These are phyloP conservation scores for Escovopsis sp. DNA, from an alignment of 2,329 filamentous ascomycete genomes.

Conservation along the genomic window DNA sequence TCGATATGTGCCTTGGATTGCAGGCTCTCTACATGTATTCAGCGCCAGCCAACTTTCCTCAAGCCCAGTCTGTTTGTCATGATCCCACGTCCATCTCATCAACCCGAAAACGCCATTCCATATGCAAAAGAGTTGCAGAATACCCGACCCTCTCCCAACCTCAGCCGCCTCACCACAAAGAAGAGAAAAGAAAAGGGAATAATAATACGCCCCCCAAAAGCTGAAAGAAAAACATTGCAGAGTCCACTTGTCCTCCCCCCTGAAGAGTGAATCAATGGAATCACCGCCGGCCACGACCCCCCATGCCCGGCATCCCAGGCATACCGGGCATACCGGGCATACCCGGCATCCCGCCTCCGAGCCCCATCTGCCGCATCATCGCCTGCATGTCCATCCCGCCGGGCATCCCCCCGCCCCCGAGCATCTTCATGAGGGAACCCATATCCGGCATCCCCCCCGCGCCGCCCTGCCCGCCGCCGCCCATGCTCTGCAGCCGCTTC, in stretches of 20 bases:
- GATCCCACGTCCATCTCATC: too few species aligned
- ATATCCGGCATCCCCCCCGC: conserved; percentile 61
- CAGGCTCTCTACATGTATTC: too few species aligned
- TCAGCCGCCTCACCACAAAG: too few species aligned
- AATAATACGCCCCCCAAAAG: background rate
- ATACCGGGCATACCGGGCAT: conserved; percentile 15
- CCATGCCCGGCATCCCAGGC: conserved; percentile 15
- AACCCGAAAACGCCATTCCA: too few species aligned
- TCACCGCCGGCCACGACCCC: conserved; percentile 19
- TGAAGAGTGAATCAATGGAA: background rate
- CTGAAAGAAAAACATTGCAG: background rate
- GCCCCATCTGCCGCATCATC: conserved; percentile 62
- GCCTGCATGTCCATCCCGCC: conserved; percentile 64
- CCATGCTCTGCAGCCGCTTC: conserved; percentile 87
- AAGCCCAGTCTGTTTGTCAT: too few species aligned
- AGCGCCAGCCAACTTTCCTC: too few species aligned
- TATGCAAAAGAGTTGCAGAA: too few species aligned
- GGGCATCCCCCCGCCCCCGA: conserved; percentile 55
- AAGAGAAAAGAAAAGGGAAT: too few species aligned
- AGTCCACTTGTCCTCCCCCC: too few species aligned
- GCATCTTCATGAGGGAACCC: conserved; percentile 81
- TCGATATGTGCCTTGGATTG: too few species aligned
- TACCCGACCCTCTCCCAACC: too few species aligned
- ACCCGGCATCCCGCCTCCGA: conserved; percentile 27
- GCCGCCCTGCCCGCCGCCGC: conserved; percentile 50